Percentiles rank a stretch among this genome's conserved stretches.
Conservation (phyloP, 495 filamentous ascomycete species). For the Pyrenula aspistea region DNA sequence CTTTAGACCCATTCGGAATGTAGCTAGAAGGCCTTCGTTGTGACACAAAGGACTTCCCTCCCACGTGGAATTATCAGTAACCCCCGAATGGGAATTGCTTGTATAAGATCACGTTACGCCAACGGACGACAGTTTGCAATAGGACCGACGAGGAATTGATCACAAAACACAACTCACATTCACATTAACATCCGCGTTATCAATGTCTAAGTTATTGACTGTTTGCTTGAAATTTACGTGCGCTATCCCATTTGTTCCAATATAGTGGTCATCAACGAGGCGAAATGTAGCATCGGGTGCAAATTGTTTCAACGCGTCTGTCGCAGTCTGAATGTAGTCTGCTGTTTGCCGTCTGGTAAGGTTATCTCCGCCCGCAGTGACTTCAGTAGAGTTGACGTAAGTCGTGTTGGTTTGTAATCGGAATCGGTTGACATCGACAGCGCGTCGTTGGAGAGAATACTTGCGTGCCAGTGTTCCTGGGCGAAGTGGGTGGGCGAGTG, state of each 20-base stretch:
- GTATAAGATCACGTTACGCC: too few relatives aligned
- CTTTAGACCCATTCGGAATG: too few relatives aligned
- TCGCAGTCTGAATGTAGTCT: constrained; percentile 7
- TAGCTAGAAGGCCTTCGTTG: too few relatives aligned
- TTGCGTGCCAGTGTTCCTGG: not conserved
- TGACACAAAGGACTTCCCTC: too few relatives aligned
- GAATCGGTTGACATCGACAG: not conserved
- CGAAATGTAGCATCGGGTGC: constrained; percentile 21
- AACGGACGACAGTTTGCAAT: too few relatives aligned
- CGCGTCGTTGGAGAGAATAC: not conserved
- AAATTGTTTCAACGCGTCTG: constrained; percentile 11
- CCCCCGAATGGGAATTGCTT: too few relatives aligned
- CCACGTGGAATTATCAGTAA: too few relatives aligned
- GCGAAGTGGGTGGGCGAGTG: not conserved
- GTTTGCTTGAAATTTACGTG: constrained; percentile 45
- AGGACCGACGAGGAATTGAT: too few relatives aligned
- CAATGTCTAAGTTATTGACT: constrained; percentile 36
- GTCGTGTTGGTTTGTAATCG: not conserved
- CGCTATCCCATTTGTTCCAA: constrained; percentile 31
- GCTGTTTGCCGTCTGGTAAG: not conserved
- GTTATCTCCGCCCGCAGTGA: not conserved
- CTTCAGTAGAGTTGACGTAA: not conserved
- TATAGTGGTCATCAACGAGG: constrained; percentile 19
- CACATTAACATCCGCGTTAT: constrained; percentile 44
- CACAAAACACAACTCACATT: constrained; percentile 34